Evolutionary conservation across 2,329 filamentous ascomycete species (phyloP).

Genomic region (Ophiocordyceps camponoti-rufipedis): DNA sequence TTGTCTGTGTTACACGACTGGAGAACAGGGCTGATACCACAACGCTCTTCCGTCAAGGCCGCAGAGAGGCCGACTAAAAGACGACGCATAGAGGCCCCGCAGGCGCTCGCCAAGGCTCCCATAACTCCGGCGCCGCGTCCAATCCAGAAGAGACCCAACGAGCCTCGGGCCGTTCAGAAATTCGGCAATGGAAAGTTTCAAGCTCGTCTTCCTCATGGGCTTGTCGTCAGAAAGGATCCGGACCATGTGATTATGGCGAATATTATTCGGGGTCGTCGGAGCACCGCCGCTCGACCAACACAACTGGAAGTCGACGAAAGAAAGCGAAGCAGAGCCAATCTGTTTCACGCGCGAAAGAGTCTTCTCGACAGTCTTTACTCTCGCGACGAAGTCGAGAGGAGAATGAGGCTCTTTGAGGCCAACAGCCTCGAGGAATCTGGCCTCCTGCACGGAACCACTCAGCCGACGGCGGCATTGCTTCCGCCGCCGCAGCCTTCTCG

Average conservation of each 20-base stretch:
- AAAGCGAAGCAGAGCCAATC: conserved; percentile 13
- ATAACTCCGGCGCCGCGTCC: not conserved
- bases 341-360: conserved; percentile 33
- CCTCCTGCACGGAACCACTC: not conserved
- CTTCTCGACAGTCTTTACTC: conserved; percentile 36
- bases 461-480: not conserved
- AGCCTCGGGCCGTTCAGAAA: not conserved
- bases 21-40: conserved; percentile 33
- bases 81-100: not conserved
- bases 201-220: conserved; percentile 8
- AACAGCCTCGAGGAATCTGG: no score
- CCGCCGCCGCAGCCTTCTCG: not conserved
- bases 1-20: conserved; percentile 33
- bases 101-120: not conserved
- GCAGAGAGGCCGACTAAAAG: conserved; percentile 4
- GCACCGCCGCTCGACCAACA: conserved; percentile 21
- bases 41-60: conserved; percentile 15
- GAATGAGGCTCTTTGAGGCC: not conserved
- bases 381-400: conserved; percentile 7
- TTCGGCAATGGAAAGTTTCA: conserved; percentile 1
- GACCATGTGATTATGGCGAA: not conserved
- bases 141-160: not conserved
- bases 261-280: not conserved
- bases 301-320: conserved; percentile 33
- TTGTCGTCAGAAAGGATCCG: not conserved